Evolutionary conservation across 2,329 filamentous ascomycete genomes (phyloP).

Genomic region (Verticillium klebahnii): DNA sequence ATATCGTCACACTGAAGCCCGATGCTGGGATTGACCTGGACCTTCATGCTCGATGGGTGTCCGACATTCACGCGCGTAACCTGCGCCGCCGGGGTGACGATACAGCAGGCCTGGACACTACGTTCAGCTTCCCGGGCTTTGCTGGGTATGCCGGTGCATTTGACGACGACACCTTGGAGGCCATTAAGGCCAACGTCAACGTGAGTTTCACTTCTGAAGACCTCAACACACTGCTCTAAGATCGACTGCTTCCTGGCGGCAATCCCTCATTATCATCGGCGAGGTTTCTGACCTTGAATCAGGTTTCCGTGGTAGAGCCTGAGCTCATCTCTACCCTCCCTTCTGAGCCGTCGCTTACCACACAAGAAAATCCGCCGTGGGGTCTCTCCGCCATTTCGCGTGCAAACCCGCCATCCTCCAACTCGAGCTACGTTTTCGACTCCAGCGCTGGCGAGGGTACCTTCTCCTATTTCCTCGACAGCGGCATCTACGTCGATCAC

Average conservation of each 20-base stretch:
- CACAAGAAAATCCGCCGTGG: slow-evolving; percentile 27
- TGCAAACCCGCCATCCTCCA: slow-evolving; percentile 12
- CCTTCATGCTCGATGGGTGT: not conserved
- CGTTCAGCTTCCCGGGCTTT: slow-evolving; percentile 5
- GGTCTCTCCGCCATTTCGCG: slow-evolving; percentile 38
- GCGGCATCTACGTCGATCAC: slow-evolving; percentile 17
- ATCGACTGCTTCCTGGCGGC: no score
- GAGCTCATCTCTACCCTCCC: not conserved
- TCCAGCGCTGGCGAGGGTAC: slow-evolving; percentile 15
- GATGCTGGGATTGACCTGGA: not conserved
- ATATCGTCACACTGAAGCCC: not conserved
- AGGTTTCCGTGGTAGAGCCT: not conserved
- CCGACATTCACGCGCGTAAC: not conserved
- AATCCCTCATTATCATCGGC: no score
- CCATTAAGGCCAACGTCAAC: slow-evolving; percentile 25
- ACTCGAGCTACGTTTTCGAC: slow-evolving; percentile 21
- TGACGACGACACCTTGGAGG: slow-evolving; percentile 30
- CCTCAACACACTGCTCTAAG: not conserved
- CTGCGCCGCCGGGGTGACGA: not conserved
- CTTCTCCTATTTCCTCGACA: slow-evolving; percentile 20
- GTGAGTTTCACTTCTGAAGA: not conserved
- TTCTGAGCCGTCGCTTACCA: not conserved
- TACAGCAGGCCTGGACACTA: slow-evolving; percentile 1
- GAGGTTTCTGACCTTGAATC: not conserved
- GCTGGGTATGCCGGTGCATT: slow-evolving; percentile 38